Evolutionary conservation across 208 protist genomes (phyloP).

Genomic region (Novymonas esmeraldas): DNA sequence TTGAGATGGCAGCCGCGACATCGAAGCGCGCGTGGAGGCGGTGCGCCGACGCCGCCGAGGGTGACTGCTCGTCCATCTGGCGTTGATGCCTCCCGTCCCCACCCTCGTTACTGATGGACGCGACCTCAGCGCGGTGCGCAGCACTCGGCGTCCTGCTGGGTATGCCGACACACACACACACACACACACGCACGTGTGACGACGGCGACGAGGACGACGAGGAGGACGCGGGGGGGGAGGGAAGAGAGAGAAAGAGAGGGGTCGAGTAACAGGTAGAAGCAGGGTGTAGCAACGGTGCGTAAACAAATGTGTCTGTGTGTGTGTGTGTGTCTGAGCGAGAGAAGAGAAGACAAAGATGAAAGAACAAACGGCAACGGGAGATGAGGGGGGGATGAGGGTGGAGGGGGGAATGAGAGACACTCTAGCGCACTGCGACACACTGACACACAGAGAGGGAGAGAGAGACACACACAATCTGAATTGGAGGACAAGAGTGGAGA

Average conservation of each 20-base stretch:
- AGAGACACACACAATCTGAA: no score
- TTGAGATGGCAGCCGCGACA: conserved; percentile 7
- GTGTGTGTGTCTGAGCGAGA: not conserved
- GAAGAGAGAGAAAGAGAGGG: not conserved
- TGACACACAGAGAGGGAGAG: no score
- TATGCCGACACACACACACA: not conserved
- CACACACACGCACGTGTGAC: not conserved
- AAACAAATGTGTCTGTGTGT: not conserved
- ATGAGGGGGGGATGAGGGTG: not conserved
- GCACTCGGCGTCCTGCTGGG: no score
- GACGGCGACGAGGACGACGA: not conserved
- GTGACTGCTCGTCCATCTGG: conserved; percentile 5
- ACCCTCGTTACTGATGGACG: no score
- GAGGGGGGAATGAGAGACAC: not conserved
- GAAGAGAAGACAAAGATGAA: not conserved
- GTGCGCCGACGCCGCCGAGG: not conserved
- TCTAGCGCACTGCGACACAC: no score
- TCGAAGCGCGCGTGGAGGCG: conserved; percentile 18
- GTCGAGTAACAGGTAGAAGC: conserved; percentile 1
- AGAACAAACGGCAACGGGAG: not conserved
- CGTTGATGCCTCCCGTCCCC: not conserved
- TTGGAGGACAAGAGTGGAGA: no score
- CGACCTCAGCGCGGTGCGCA: no score
- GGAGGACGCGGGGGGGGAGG: not conserved
- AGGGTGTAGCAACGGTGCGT: conserved; percentile 9